Base-by-base conservation (phyloP, 2,329 filamentous ascomycete genomes). In the Cladorrhinum sp. region DNA sequence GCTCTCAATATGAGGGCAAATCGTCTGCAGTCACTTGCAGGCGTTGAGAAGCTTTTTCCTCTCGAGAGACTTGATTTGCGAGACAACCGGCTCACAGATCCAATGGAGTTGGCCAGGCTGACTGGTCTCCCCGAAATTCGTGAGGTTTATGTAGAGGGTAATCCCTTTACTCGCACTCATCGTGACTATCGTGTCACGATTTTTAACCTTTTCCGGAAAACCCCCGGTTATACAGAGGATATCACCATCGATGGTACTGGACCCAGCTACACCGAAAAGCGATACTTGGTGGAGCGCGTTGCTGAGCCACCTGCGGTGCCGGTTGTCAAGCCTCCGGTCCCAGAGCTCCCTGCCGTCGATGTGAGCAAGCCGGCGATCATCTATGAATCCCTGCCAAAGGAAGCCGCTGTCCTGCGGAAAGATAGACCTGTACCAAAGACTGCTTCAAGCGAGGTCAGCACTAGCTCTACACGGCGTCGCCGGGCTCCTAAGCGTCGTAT, bases 191-290 rank as follows among this genome's bases (percentile, higher is more conserved):
- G 95, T 53, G 82, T 96, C 65, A 90, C 87, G 20, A 96, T 98
- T 64, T 97, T 99, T 85, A 99, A 98, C 69, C 81, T 98, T 2
- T 99, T 99, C 80, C 86, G 95, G 64, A 88, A 86, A 61, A 92
- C 91, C 0, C 91, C 93, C 10, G 95, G 95, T 4, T 96, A 95
- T 70, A 89, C 88, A 0, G 91, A 96, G 66, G 95, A 99, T 71
- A 87, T 98, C 62, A 80, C 92, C 50, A 93, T 99, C 67, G 95
- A 99, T 72, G 88, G 89, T 1, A 85, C 85, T 32, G 89, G 89
- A 0, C 93, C 95, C 1, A 88, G 84, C n/a, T 96, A 92, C 70
- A 84, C 87, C 16, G 95, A 99, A 78, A 88, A 87, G 71, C 92
- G 92, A 69, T 88, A 90, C 66, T 81, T 99, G 49, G 84, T 93